Conservation (phyloP, 2,329 filamentous ascomycete species). For the Colletotrichum paranaense region DNA sequence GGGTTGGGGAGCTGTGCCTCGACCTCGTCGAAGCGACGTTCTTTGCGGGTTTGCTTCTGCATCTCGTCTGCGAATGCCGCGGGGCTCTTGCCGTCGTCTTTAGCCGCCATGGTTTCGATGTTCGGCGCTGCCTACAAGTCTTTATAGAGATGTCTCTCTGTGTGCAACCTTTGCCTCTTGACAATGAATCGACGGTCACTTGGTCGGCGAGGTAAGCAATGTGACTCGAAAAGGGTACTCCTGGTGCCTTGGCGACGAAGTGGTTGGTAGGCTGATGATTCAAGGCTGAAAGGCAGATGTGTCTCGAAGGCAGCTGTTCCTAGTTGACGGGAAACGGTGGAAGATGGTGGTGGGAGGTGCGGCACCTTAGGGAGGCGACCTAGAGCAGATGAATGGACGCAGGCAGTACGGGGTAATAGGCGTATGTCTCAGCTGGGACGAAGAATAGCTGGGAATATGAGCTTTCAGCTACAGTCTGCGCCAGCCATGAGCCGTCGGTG, state of each 20-base stretch:
- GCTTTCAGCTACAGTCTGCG: slow-evolving; percentile 38
- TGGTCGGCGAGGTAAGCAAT: not conserved
- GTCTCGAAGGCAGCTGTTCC: slow-evolving; percentile 6
- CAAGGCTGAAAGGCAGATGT: slow-evolving; percentile 13
- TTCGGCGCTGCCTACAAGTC: not conserved
- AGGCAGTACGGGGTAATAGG: not conserved
- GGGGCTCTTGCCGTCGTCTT: slow-evolving; percentile 31
- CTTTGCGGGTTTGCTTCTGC: slow-evolving; percentile 61
- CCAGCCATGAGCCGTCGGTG: slow-evolving; percentile 4
- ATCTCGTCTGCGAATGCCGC: slow-evolving; percentile 52
- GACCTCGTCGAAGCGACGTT: slow-evolving; percentile 60
- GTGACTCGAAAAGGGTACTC: slow-evolving; percentile 22
- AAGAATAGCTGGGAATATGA: not conserved
- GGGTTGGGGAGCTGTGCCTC: slow-evolving; percentile 59
- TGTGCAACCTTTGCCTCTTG: not conserved
- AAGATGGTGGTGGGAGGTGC: not conserved
- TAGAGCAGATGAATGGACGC: not conserved
- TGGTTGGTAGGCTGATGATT: slow-evolving; percentile 34
- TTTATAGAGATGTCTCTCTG: slow-evolving; percentile 1
- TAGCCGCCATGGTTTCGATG: slow-evolving; percentile 11
- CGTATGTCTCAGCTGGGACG: slow-evolving; percentile 22
- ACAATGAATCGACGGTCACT: slow-evolving; percentile 17
- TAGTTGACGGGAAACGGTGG: not conserved
- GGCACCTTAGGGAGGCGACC: not conserved
- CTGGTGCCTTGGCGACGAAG: slow-evolving; percentile 28